Conservation (phyloP, 805 yeast genomes). For the Sugiyamaella chiloensis region DNA sequence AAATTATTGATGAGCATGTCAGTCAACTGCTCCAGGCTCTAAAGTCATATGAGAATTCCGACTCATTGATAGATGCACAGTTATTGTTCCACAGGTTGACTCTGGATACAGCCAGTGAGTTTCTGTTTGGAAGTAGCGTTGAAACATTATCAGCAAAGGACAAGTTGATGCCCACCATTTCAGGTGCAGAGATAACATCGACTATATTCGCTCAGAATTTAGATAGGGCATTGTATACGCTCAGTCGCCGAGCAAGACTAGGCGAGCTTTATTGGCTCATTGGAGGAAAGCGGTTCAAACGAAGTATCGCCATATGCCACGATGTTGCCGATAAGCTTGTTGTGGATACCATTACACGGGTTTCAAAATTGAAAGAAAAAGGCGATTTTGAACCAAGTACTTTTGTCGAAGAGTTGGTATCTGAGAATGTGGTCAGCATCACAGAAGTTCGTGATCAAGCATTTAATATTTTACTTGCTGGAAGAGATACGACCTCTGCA, state of each 20-base stretch:
- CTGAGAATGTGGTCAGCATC: conserved; percentile 46
- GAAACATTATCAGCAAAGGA: conserved; percentile 23
- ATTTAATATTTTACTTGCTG: conserved; percentile 50
- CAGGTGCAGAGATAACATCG: conserved; percentile 3
- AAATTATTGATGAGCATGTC: conserved; percentile 29
- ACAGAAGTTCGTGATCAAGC: conserved; percentile 47
- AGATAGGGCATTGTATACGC: conserved; percentile 19
- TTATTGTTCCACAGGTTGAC: conserved; percentile 31
- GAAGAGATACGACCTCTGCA: conserved; percentile 55
- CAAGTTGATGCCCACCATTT: conserved; percentile 3
- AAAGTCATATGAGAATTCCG: conserved; percentile 6
- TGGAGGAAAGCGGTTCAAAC: conserved; percentile 29
- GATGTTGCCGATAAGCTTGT: conserved; percentile 41
- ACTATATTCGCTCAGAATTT: conserved; percentile 19
- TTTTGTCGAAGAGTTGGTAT: conserved; percentile 47
- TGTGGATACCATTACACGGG: conserved; percentile 32
- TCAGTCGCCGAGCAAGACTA: conserved; percentile 12
- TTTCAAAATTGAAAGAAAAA: conserved; percentile 18
- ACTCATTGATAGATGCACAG: conserved; percentile 28
- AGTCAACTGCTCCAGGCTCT: conserved; percentile 20
- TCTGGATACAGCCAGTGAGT: conserved; percentile 36
- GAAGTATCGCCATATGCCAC: conserved; percentile 33
- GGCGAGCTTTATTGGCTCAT: conserved; percentile 24
- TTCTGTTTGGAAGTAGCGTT: conserved; percentile 33
- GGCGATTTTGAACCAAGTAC: conserved; percentile 38